Evolutionary conservation across 805 yeast species (phyloP), one percentile per base, ranked within the genome.

Genomic region (Candida hungchunana): DNA sequence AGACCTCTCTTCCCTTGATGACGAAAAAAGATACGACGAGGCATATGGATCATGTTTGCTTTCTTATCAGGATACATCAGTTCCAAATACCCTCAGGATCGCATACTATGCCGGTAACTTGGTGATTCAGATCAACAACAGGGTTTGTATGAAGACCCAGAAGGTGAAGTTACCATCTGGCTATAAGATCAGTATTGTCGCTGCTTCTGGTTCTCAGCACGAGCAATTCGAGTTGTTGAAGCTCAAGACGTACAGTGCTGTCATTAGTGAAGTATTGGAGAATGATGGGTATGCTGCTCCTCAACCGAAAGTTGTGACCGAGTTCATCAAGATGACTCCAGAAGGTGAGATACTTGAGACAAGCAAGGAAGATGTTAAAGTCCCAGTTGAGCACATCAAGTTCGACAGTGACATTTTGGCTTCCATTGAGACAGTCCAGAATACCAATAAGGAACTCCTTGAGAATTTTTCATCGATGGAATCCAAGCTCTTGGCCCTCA

Each of bases 81-180:
- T 82, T 6, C 94, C 94, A 9, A 63, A 73, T 17, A 79, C 84
- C 1, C 35, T 82, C n/a, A 73, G 87, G 58, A 46, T 83, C 11
- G 75, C 81, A 7, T 81, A 80, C 48, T 71, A 75, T 17, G 55
- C 56, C 18, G 62, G 65, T 12, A 57, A 72, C 40, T 65, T 79
- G 44, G 79, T 80, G 46, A 68, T 82, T n/a, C 86, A 83, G 43
- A 62, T 81, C 32, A 86, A 83, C 57, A 83, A 83, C 55, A 75
- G 71, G 47, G 64, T 83, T 38, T 78, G 88, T 51, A 75, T 82
- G 58, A 77, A 77, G 56, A 78, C 88, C 0, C 71, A 74, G 39
- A 58, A 73, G 36, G 62, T 82, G 24, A 52, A 58, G 23, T 52
- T 82, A 14, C 74, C 74, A 21, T 42, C 55, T 6, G 46, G 61